Base-by-base conservation (phyloP, 441 rosid genomes). In the Lepidium campestre region DNA sequence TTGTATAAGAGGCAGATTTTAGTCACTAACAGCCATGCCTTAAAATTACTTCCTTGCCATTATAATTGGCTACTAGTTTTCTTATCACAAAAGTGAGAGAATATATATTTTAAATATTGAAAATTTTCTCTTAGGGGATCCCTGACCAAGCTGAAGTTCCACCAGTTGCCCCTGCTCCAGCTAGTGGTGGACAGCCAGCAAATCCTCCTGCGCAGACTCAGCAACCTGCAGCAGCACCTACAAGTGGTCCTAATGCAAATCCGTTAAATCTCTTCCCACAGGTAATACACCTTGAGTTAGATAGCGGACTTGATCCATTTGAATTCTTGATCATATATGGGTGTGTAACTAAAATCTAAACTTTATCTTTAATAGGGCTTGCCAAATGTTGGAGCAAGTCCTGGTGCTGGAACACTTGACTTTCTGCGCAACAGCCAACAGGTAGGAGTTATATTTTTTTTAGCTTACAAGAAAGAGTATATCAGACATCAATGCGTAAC, bases 181-280 rank as follows among this genome's bases (percentile, higher is more conserved):
- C 63, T 10, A 73, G 75, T 68, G 88, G 73, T 39, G 91, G 72
- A 47, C 97, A 78, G 76, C 70, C 84, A 12, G 78, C 80, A 58
- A 78, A 77, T 80, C 82, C 83, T 66, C 76, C 81, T 40, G 77
- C 67, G 31, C 91, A 78, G 73, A 57, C 82, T 41, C 80, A 60
- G 39, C 90, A 83, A 76, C 83, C 86, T 25, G 75, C 84, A 5
- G 56, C 69, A 14, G 81, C 72, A 68, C 84, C 91, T 23, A 34
- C 88, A 6, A 67, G 74, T 60, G 96, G 97, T 41, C 98, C 98
- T 35, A 93, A 90, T 85, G 91, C 96, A 15, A 90, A 88, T 79
- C 97, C 97, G n/a, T 71, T 93, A 42, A 89, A 93, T 72, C 91
- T 93, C 68, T 93, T 93, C 77, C 98, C 98, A 18, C 98, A 88